Percentiles rank a stretch among this genome's conserved stretches.
Conservation (phyloP, 2,329 filamentous ascomycete species). For the Claviceps citrina region DNA sequence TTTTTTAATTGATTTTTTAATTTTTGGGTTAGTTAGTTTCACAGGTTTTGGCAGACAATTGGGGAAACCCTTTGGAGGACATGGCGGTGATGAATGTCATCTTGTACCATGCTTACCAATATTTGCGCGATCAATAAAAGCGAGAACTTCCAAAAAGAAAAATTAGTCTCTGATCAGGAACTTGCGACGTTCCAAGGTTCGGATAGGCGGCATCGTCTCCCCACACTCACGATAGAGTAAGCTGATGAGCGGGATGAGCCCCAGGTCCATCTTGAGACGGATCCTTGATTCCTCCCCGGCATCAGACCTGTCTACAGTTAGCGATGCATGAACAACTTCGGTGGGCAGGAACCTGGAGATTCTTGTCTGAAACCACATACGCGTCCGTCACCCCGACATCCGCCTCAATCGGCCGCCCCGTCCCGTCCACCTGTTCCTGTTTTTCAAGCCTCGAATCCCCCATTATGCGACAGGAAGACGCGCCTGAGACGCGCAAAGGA, state of each 20-base stretch:
- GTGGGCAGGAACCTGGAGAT: too few relatives aligned
- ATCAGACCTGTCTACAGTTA: conserved; percentile 26
- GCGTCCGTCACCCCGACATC: background rate
- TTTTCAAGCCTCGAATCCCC: background rate
- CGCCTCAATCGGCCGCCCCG: too few relatives aligned
- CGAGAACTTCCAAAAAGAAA: conserved; percentile 8
- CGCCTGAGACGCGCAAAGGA: too few relatives aligned
- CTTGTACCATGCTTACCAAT: conserved; percentile 31
- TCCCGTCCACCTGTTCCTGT: background rate
- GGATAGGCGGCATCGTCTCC: too few relatives aligned
- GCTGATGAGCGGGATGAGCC: conserved; percentile 47
- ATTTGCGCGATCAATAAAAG: conserved; percentile 51
- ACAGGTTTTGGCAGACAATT: too few relatives aligned
- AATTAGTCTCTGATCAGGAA: background rate
- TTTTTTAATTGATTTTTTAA: too few relatives aligned
- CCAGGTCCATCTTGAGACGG: conserved; percentile 47
- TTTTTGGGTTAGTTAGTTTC: too few relatives aligned
- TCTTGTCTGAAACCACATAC: too few relatives aligned
- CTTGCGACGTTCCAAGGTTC: too few relatives aligned
- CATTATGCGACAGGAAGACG: too few relatives aligned
- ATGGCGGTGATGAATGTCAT: background rate
- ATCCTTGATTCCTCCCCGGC: conserved; percentile 38
- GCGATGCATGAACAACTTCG: too few relatives aligned
- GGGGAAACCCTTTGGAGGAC: too few relatives aligned
- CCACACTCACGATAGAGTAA: conserved; percentile 41